These are phyloP conservation scores for Russula virescens DNA, from an alignment of 768 basidiomycete genomes.

Conservation along the genomic window DNA sequence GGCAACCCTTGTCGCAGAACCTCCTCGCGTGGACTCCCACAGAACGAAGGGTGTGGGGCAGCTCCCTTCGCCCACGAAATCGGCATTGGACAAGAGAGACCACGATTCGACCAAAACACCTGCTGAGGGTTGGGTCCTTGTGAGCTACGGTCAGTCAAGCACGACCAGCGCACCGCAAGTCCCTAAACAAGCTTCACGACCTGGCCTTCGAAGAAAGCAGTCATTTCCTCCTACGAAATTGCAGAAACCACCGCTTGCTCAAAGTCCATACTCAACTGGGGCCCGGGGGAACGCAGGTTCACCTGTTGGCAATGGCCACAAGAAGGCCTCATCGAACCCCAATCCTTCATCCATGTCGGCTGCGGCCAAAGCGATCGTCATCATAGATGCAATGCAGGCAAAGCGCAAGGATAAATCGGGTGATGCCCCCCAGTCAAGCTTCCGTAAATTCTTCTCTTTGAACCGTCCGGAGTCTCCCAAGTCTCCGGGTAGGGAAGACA, in stretches of 20 bases:
- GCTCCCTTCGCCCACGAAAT: background rate
- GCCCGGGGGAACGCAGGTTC: conserved; percentile 6
- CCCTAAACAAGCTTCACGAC: background rate
- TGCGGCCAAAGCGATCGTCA: conserved; percentile 57
- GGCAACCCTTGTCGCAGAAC: conserved; percentile 51
- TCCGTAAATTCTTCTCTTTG: conserved; percentile 27
- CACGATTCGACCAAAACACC: conserved; percentile 27
- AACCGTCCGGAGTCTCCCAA: conserved; percentile 19
- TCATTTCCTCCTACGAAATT: conserved; percentile 8
- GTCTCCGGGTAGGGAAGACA: conserved; percentile 4
- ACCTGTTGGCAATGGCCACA: conserved; percentile 19
- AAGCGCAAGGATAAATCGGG: conserved; percentile 34
- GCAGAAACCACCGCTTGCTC: background rate
- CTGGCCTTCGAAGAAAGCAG: conserved; percentile 7
- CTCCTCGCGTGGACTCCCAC: conserved; percentile 27
- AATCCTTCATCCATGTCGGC: conserved; percentile 44
- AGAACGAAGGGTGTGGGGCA: background rate
- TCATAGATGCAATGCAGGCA: conserved; percentile 52
- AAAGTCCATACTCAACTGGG: conserved; percentile 11
- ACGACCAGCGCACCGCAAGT: conserved; percentile 25
- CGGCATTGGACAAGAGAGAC: background rate
- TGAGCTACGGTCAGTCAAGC: conserved; percentile 44
- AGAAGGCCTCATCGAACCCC: conserved; percentile 34
- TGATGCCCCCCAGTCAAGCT: conserved; percentile 25
- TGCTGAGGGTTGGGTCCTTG: conserved; percentile 59